phyloP scores from a whole-genome alignment of 768 basidiomycete species.

The Termitomyces sp. region DNA sequence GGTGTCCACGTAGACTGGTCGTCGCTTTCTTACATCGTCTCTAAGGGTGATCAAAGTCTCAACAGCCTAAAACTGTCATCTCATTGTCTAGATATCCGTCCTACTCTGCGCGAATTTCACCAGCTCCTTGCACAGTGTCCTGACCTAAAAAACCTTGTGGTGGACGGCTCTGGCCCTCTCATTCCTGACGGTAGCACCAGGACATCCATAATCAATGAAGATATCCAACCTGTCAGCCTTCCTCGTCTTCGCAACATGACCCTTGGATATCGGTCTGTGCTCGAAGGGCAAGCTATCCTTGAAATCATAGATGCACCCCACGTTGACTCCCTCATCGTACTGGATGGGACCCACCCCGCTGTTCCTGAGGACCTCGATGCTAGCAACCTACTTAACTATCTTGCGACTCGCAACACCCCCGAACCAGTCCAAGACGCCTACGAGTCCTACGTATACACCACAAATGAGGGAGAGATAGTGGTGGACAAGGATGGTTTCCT shows the following conservation, averaged over 20 bases:
- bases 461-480: not conserved
- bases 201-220: constrained; percentile 13
- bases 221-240: constrained; percentile 30
- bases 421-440: constrained; percentile 9
- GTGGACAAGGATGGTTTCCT: not conserved
- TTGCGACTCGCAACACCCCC: constrained; percentile 29
- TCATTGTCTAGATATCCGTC: constrained; percentile 53
- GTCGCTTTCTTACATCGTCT: constrained; percentile 33
- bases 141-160: constrained; percentile 36
- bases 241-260: constrained; percentile 34
- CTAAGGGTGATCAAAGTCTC: constrained; percentile 36
- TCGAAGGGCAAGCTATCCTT: constrained; percentile 36
- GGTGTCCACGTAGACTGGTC: constrained; percentile 60
- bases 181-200: constrained; percentile 19
- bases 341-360: constrained; percentile 42
- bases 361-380: constrained; percentile 39
- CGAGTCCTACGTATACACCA: constrained; percentile 8
- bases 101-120: constrained; percentile 39
- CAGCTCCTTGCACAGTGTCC: constrained; percentile 38
- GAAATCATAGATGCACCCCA: constrained; percentile 37
- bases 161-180: constrained; percentile 47
- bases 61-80: constrained; percentile 46
- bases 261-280: constrained; percentile 41
- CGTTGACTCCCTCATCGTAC: constrained; percentile 34
- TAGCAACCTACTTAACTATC: constrained; percentile 32